Conservation (phyloP, 257 asterid species). For the Penstemon davidsonii region DNA sequence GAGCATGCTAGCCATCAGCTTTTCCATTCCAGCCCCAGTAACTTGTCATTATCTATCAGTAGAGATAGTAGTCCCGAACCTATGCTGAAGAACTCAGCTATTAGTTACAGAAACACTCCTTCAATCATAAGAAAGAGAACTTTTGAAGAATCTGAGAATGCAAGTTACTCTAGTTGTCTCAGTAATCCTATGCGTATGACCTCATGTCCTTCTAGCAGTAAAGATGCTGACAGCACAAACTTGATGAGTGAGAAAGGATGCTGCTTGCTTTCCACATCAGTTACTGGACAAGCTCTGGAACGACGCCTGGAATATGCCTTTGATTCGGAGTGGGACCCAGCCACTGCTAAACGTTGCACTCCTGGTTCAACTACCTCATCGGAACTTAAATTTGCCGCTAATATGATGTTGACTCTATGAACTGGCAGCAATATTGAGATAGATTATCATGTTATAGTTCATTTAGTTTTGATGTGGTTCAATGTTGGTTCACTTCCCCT, state of each 20-base stretch:
- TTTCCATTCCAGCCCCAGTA: conserved; percentile 34
- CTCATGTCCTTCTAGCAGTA: conserved; percentile 28
- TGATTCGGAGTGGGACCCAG: conserved; percentile 58
- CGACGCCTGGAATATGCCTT: conserved; percentile 61
- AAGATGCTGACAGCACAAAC: conserved; percentile 28
- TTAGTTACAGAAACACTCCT: conserved; percentile 66
- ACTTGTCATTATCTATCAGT: conserved; percentile 35
- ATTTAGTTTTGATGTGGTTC: neutral
- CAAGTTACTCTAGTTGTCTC: conserved; percentile 25
- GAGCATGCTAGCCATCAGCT: conserved; percentile 23
- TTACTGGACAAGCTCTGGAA: conserved; percentile 46
- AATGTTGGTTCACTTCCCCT: neutral
- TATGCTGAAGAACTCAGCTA: conserved; percentile 61
- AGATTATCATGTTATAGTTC: conserved; percentile 11
- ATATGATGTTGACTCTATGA: conserved; percentile 42
- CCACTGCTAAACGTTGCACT: conserved; percentile 33
- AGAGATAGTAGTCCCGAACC: conserved; percentile 54
- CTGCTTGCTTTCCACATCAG: conserved; percentile 29
- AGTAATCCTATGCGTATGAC: conserved; percentile 26
- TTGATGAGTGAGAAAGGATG: conserved; percentile 28
- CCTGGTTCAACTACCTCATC: conserved; percentile 45
- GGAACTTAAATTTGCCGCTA: conserved; percentile 34
- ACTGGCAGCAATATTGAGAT: conserved; percentile 21
- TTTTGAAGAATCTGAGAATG: conserved; percentile 27
- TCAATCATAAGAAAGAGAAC: conserved; percentile 61